Evolutionary conservation across 768 basidiomycete species (phyloP).

Genomic region (Lentinula guzmanii): DNA sequence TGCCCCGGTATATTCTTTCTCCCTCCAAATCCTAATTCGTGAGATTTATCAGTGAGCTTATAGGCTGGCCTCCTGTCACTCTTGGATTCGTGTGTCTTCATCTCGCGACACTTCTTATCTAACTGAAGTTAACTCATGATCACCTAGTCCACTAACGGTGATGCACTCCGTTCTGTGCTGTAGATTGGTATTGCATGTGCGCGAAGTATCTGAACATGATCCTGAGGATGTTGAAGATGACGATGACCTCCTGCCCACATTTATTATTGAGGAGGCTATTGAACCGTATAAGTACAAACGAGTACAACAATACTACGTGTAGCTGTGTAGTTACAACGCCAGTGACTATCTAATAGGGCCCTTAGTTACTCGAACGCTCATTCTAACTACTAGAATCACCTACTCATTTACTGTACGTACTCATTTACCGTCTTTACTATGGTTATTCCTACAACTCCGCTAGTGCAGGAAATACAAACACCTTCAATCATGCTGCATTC

Average conservation of each 20-base stretch:
- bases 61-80: neutral
- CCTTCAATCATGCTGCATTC: too few relatives aligned
- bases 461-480: too few relatives aligned
- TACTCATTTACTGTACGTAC: too few relatives aligned
- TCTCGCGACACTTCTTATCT: neutral
- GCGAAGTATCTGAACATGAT: neutral
- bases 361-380: too few relatives aligned
- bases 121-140: neutral
- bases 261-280: neutral
- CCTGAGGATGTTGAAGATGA: neutral
- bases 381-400: too few relatives aligned
- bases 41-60: neutral
- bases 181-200: neutral
- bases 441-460: too few relatives aligned
- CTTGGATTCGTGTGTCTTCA: neutral
- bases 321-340: too few relatives aligned
- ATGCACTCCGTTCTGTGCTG: slow-evolving; percentile 1
- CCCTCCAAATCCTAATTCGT: too few relatives aligned
- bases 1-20: neutral
- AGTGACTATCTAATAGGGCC: too few relatives aligned
- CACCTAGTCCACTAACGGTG: neutral
- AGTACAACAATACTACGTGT: too few relatives aligned
- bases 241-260: neutral
- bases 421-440: too few relatives aligned
- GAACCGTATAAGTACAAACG: too few relatives aligned